Conservation (phyloP, 768 basidiomycete species). For the Lactifluus echinatus region DNA sequence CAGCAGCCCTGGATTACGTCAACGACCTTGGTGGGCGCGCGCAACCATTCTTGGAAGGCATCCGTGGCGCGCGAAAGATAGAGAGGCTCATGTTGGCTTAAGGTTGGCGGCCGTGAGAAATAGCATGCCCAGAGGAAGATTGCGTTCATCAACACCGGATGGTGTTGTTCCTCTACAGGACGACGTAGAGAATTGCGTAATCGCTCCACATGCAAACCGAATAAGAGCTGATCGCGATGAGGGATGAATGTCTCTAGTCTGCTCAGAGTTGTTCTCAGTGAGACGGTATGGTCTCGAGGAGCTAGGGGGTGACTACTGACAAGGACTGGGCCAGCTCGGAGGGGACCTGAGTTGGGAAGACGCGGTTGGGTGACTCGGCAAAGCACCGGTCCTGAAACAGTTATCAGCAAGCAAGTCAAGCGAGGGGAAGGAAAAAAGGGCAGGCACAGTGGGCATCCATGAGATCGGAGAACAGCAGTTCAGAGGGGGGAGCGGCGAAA, state of each 20-base stretch:
- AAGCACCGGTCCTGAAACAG: constrained; percentile 1
- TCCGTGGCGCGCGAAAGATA: constrained; percentile 60
- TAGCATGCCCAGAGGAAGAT: constrained; percentile 82
- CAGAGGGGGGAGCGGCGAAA: constrained; percentile 12
- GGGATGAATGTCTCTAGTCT: constrained; percentile 71
- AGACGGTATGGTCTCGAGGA: neutral
- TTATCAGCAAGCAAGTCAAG: neutral
- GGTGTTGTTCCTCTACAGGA: constrained; percentile 52
- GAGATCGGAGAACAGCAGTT: constrained; percentile 11
- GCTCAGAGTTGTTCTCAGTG: constrained; percentile 10
- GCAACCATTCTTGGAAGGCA: constrained; percentile 54
- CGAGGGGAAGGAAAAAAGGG: neutral
- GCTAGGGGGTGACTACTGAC: constrained; percentile 33
- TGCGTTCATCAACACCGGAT: constrained; percentile 70
- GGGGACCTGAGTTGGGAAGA: constrained; percentile 38
- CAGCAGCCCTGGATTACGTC: constrained; percentile 74
- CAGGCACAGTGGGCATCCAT: constrained; percentile 9
- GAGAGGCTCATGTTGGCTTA: constrained; percentile 63
- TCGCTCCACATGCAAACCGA: constrained; percentile 59
- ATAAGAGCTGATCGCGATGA: constrained; percentile 65
- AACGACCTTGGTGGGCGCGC: constrained; percentile 43
- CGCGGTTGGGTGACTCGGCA: constrained; percentile 17
- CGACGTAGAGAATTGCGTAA: constrained; percentile 52
- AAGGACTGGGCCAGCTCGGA: constrained; percentile 58
- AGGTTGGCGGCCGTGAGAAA: constrained; percentile 60